Evolutionary conservation across 768 basidiomycete species (phyloP).

Genomic region (Xerocomus brunneocitrinus): DNA sequence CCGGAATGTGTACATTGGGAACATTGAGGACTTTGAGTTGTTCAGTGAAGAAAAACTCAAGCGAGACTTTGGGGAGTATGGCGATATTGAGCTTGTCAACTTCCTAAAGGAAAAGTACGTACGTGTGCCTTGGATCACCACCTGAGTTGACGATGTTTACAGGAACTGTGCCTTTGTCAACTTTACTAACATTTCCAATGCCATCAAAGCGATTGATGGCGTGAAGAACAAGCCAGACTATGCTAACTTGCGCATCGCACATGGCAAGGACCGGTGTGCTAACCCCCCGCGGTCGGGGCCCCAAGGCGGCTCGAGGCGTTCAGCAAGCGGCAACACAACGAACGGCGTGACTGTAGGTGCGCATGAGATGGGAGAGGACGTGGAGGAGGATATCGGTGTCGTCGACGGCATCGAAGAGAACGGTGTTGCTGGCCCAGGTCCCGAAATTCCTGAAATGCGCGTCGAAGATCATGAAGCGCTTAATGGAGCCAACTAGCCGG

Average conservation of each 20-base stretch:
- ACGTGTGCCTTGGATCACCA: slow-evolving; percentile 12
- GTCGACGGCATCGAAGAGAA: slow-evolving; percentile 25
- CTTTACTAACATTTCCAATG: slow-evolving; percentile 91
- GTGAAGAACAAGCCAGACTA: slow-evolving; percentile 93
- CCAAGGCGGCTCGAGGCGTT: slow-evolving; percentile 56
- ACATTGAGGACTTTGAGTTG: slow-evolving; percentile 90
- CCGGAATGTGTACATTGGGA: slow-evolving; percentile 94
- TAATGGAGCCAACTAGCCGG: slow-evolving; percentile 20
- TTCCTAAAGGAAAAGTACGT: slow-evolving; percentile 91
- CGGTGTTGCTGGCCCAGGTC: slow-evolving; percentile 20
- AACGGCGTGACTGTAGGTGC: slow-evolving; percentile 10
- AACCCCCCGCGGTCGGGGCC: slow-evolving; percentile 85
- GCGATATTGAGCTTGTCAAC: slow-evolving; percentile 95
- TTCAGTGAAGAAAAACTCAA: slow-evolving; percentile 89
- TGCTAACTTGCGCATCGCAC: slow-evolving; percentile 80
- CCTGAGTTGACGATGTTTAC: background rate
- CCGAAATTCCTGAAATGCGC: slow-evolving; percentile 40
- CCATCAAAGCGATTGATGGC: slow-evolving; percentile 97
- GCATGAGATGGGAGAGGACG: slow-evolving; percentile 16
- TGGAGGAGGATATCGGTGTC: slow-evolving; percentile 23
- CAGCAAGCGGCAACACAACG: slow-evolving; percentile 40
- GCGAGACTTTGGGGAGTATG: slow-evolving; percentile 91
- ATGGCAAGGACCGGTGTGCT: slow-evolving; percentile 94
- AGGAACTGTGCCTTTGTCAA: slow-evolving; percentile 97
- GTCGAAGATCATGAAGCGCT: slow-evolving; percentile 34